Evolutionary conservation across 2,329 filamentous ascomycete genomes (phyloP).

Genomic region (Sarocladium brachiariae): DNA sequence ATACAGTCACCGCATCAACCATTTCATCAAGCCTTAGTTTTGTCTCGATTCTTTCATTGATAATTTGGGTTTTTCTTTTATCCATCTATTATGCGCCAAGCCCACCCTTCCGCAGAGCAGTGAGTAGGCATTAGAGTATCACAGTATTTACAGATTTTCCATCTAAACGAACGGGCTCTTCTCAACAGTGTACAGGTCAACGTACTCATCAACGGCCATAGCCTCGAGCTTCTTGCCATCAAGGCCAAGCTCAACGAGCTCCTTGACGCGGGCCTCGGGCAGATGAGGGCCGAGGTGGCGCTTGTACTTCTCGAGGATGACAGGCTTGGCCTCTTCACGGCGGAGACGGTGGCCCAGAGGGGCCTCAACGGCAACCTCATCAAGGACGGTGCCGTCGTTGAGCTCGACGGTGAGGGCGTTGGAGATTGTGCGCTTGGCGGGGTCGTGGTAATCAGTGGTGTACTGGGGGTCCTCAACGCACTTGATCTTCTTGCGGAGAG

Average conservation of each 20-base stretch:
- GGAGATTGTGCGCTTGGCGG: conserved; percentile 87
- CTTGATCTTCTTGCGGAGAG: conserved; percentile 84
- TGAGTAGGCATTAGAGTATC: not conserved
- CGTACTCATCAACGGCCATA: conserved; percentile 85
- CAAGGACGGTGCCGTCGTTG: conserved; percentile 85
- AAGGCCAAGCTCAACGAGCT: conserved; percentile 74
- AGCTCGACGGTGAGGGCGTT: conserved; percentile 93
- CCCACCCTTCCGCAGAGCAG: not conserved
- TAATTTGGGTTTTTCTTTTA: not conserved
- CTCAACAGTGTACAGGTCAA: conserved; percentile 69
- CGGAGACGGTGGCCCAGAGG: conserved; percentile 87
- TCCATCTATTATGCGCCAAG: conserved; percentile 5
- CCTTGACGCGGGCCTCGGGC: conserved; percentile 66
- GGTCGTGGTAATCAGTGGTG: conserved; percentile 93
- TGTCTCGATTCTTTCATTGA: not conserved
- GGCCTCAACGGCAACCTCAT: conserved; percentile 88
- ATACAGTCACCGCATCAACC: too few species aligned
- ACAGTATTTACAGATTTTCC: not conserved
- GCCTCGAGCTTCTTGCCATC: conserved; percentile 69
- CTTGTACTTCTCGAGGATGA: conserved; percentile 94
- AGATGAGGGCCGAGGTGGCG: conserved; percentile 84
- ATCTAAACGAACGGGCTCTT: conserved; percentile 47
- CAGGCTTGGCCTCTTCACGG: conserved; percentile 94
- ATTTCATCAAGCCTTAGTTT: too few species aligned
- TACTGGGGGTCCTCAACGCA: conserved; percentile 96